phyloP scores from a whole-genome alignment of 2,329 filamentous ascomycete genomes.

The Pseudocercospora fuligena region DNA sequence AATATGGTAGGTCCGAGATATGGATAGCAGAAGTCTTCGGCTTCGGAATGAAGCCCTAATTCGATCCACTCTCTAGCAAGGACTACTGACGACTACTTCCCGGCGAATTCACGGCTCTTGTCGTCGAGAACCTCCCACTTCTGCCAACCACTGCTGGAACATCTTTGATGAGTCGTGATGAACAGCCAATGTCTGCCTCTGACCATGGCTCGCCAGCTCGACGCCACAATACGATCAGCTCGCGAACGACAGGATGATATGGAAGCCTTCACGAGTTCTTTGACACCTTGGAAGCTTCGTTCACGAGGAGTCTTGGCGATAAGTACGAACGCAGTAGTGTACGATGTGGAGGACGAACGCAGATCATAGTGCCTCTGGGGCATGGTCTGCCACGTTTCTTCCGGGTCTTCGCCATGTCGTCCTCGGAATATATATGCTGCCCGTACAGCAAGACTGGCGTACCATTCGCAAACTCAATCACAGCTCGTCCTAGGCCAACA shows the following conservation, averaged over 20 bases:
- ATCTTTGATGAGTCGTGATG: not conserved
- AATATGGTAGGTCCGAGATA: not conserved
- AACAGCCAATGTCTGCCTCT: not conserved
- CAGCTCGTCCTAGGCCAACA: not conserved
- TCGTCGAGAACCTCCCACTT: not conserved
- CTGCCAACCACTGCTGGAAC: not conserved
- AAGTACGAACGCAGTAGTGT: not conserved
- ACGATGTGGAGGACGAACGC: not conserved
- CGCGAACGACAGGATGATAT: not conserved
- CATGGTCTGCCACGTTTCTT: not conserved
- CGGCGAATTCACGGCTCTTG: not conserved
- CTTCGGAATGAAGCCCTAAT: constrained; percentile 2
- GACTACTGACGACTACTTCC: not conserved
- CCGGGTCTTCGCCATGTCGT: not conserved
- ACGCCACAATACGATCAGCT: not conserved
- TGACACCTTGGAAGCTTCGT: not conserved
- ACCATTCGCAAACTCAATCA: not conserved
- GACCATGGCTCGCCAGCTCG: not conserved
- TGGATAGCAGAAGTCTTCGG: not conserved
- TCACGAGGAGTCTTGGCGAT: not conserved
- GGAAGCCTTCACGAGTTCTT: not conserved
- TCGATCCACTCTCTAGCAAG: not conserved
- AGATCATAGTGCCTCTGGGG: not conserved
- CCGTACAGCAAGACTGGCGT: not conserved
- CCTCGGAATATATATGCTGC: not conserved